phyloP scores from a whole-genome alignment of 1,139 yeast genomes.

The Blastobotrys aristatus region DNA sequence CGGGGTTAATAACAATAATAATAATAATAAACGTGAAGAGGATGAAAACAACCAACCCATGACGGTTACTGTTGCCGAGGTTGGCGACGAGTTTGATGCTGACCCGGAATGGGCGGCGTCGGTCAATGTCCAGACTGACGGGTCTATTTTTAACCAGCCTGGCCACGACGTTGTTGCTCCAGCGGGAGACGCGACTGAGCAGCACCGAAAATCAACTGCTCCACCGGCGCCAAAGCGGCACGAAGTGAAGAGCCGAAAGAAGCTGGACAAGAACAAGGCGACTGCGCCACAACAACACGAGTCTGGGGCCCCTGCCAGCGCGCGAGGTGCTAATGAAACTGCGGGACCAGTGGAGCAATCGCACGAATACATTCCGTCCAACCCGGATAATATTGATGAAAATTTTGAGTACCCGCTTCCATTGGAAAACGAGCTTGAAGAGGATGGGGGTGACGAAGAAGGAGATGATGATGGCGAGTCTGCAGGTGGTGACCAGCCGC shows the following conservation, averaged over 20 bases:
- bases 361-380: too few species aligned
- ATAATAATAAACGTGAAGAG: not conserved
- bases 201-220: not conserved
- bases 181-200: not conserved
- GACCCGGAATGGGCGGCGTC: too few species aligned
- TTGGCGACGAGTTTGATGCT: not conserved
- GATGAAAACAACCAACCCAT: not conserved
- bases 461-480: not conserved
- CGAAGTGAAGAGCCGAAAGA: not conserved
- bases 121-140: too few species aligned
- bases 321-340: not conserved
- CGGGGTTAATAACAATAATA: not conserved
- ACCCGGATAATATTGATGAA: not conserved
- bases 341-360: not conserved
- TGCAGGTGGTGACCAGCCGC: not conserved
- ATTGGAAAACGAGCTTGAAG: not conserved
- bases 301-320: not conserved
- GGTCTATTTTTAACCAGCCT: too few species aligned
- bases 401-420: not conserved
- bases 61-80: not conserved
- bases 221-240: not conserved
- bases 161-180: not conserved
- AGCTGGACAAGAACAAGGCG: not conserved
- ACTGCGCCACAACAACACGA: not conserved
- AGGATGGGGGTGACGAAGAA: not conserved